Conservation (phyloP, 768 basidiomycete genomes). For the Sporobolomyces roseus region DNA sequence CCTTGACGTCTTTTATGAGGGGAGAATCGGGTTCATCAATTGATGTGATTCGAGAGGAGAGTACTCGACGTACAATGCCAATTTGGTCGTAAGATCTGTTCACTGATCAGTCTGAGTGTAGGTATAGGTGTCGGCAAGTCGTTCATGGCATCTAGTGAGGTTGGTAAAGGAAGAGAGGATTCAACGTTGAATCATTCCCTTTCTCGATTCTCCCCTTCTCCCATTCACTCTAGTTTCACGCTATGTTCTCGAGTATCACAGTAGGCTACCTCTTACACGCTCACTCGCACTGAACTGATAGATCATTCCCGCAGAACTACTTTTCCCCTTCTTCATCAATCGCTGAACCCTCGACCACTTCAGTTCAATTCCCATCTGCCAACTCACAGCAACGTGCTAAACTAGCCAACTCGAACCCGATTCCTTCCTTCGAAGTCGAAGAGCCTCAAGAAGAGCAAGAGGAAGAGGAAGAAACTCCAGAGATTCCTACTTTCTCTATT, state of each 20-base stretch:
- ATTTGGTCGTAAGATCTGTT: neutral
- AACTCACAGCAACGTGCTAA: conserved; percentile 46
- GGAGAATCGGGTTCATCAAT: too few species aligned
- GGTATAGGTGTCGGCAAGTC: neutral
- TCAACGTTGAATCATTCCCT: neutral
- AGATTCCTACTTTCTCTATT: neutral
- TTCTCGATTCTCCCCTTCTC: neutral
- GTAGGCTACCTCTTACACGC: neutral
- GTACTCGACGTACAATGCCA: conserved; percentile 6
- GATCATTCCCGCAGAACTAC: too few species aligned
- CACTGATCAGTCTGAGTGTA: neutral
- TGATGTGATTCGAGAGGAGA: neutral
- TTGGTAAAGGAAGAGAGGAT: neutral
- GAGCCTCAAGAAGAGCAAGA: conserved; percentile 7
- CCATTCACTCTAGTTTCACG: neutral
- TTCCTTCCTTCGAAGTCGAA: conserved; percentile 19
- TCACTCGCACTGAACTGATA: too few species aligned
- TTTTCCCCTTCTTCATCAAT: neutral
- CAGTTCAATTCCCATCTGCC: conserved; percentile 49
- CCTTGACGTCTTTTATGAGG: conserved; percentile 12
- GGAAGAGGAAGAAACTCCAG: conserved; percentile 1
- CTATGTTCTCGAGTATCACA: conserved; percentile 9
- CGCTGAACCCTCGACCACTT: conserved; percentile 46
- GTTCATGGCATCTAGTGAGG: neutral
- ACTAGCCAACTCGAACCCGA: conserved; percentile 9